phyloP scores from a whole-genome alignment of 129 eudicot genomes.

The Mikania micrantha region DNA sequence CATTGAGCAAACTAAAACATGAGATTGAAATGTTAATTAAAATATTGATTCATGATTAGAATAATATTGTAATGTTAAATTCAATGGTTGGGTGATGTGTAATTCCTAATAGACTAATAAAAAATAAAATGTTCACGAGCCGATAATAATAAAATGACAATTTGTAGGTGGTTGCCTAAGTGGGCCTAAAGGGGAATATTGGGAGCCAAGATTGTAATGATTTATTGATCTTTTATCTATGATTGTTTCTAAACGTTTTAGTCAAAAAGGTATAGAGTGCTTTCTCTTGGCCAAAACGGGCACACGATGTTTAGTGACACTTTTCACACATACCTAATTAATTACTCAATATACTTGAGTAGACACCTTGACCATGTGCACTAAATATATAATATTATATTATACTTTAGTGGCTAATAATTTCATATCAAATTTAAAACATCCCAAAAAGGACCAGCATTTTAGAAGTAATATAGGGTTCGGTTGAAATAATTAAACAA shows the following conservation, averaged over 20 bases:
- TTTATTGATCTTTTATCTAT: background rate
- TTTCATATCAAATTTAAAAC: background rate
- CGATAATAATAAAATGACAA: background rate
- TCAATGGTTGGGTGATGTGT: background rate
- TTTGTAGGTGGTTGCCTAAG: constrained; percentile 5
- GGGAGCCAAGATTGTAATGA: constrained; percentile 18
- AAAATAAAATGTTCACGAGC: background rate
- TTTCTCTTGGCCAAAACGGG: constrained; percentile 22
- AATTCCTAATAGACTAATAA: background rate
- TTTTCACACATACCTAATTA: constrained; percentile 3
- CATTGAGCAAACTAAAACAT: too few species aligned
- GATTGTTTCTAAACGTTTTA: constrained; percentile 10
- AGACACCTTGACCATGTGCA: constrained; percentile 17
- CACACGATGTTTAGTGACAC: constrained; percentile 16
- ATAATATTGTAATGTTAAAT: background rate
- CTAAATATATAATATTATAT: constrained; percentile 5
- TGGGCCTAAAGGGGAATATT: constrained; percentile 5
- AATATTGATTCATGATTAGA: background rate
- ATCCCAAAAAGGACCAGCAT: background rate
- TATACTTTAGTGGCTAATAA: background rate
- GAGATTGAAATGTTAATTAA: too few species aligned
- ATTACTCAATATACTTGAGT: constrained; percentile 20
- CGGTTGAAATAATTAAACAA: too few species aligned
- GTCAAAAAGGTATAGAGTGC: constrained; percentile 29
- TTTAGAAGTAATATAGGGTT: too few species aligned